Percentiles rank a stretch among this genome's conserved stretches.
phyloP scores from a whole-genome alignment of 305 asterid species.

The Salvia sclarea region DNA sequence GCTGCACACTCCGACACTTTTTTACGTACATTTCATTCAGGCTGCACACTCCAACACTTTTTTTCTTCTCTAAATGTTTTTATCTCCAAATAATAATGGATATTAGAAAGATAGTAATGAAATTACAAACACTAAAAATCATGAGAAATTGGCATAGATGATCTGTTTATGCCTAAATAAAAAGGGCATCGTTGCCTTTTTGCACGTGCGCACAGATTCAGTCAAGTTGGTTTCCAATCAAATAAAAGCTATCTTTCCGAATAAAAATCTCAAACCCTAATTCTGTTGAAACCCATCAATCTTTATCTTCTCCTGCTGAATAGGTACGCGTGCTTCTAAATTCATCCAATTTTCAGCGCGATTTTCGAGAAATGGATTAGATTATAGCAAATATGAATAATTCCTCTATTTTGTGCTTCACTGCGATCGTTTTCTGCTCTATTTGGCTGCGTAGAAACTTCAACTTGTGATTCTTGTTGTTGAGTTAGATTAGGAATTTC shows the following conservation, averaged over 20 bases:
- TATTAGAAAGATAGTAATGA: too few species aligned
- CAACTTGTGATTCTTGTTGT: neutral
- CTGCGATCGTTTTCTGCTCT: neutral
- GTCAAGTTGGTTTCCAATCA: neutral
- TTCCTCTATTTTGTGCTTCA: neutral
- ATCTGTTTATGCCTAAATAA: neutral
- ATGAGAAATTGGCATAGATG: neutral
- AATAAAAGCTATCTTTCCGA: neutral
- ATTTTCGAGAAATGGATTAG: neutral
- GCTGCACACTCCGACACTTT: too few species aligned
- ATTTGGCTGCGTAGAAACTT: slow-evolving; percentile 1
- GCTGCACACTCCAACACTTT: too few species aligned
- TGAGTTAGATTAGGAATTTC: too few species aligned
- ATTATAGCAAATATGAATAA: neutral
- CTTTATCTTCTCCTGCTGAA: neutral
- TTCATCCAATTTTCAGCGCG: slow-evolving; percentile 14
- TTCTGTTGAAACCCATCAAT: slow-evolving; percentile 1
- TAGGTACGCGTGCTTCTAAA: slow-evolving; percentile 14
- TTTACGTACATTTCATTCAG: too few species aligned
- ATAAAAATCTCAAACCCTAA: slow-evolving; percentile 30
- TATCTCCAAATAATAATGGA: too few species aligned
- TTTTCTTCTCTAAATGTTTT: too few species aligned
- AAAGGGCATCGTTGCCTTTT: neutral
- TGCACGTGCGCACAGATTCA: slow-evolving; percentile 10
- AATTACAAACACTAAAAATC: neutral